phyloP scores from a whole-genome alignment of 2,329 filamentous ascomycete genomes.

The Aspergillus fumigatus region DNA sequence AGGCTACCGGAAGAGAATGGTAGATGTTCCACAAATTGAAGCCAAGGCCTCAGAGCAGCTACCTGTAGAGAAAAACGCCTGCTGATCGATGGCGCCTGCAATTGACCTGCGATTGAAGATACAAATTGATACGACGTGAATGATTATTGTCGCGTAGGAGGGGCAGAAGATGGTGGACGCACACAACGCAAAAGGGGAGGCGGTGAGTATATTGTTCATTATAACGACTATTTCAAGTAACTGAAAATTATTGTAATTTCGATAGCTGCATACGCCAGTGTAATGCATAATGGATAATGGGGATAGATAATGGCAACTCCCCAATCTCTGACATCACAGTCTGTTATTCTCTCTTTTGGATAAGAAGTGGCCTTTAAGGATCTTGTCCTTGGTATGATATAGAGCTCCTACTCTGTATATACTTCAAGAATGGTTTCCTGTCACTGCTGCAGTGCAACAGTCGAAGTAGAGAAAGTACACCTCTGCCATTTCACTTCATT shows the following conservation, averaged over 20 bases:
- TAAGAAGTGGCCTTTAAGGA: neutral
- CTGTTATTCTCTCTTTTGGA: neutral
- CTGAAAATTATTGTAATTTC: neutral
- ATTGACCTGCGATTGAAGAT: neutral
- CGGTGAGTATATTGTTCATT: constrained; percentile 7
- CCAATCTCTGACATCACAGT: neutral
- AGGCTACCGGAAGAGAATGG: neutral
- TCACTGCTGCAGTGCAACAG: neutral
- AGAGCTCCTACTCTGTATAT: neutral
- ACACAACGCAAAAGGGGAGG: constrained; percentile 9
- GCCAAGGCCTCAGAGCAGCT: neutral
- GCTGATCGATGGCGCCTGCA: neutral
- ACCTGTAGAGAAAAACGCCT: neutral
- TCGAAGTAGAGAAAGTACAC: neutral
- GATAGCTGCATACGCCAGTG: neutral
- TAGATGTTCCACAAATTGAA: neutral
- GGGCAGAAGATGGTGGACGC: constrained; percentile 8
- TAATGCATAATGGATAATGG: neutral
- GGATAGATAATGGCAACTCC: neutral
- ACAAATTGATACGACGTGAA: neutral
- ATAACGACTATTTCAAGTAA: neutral
- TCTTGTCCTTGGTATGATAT: neutral
- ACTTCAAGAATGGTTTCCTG: neutral
- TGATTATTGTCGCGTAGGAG: constrained; percentile 14
- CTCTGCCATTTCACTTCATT: neutral